These are phyloP conservation scores for Capsicum chinense DNA, from an alignment of 257 asterid species.

Conservation along the genomic window DNA sequence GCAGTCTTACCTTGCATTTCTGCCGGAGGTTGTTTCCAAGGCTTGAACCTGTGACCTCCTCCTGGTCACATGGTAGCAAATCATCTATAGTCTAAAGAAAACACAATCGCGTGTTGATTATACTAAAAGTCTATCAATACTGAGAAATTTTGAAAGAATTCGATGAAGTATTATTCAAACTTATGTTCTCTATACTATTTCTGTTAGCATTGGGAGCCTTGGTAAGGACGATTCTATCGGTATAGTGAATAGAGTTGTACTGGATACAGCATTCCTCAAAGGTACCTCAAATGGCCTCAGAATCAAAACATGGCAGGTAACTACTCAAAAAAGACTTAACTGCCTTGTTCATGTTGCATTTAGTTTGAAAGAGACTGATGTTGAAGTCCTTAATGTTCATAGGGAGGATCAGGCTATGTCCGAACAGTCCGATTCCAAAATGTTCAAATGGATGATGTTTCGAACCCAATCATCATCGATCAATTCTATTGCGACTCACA, in stretches of 20 bases:
- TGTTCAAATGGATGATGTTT: conserved; percentile 81
- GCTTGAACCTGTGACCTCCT: too few species aligned
- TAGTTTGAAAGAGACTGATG: background rate
- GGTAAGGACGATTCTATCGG: conserved; percentile 84
- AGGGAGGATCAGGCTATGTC: conserved; percentile 95
- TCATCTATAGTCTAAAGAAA: background rate
- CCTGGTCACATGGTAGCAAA: too few species aligned
- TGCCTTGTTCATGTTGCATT: background rate
- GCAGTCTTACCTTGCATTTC: too few species aligned
- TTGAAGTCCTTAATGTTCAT: background rate
- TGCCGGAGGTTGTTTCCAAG: too few species aligned
- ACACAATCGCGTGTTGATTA: background rate
- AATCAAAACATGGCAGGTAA: conserved; percentile 96
- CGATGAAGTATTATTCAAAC: background rate
- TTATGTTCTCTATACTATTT: background rate
- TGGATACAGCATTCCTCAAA: conserved; percentile 67
- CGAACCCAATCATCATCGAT: conserved; percentile 88
- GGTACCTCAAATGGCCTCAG: conserved; percentile 85
- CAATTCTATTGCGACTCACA: conserved; percentile 97
- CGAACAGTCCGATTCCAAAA: conserved; percentile 61
- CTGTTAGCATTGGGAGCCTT: conserved; percentile 86
- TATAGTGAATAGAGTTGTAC: conserved; percentile 64
- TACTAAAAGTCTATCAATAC: too few species aligned
- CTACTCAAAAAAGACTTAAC: too few species aligned
- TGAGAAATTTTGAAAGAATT: too few species aligned